A percentile compares a stretch with the other conserved stretches of the same genome.
Evolutionary conservation across 805 yeast species (phyloP).

Genomic region (Metschnikowia gelsemii): DNA sequence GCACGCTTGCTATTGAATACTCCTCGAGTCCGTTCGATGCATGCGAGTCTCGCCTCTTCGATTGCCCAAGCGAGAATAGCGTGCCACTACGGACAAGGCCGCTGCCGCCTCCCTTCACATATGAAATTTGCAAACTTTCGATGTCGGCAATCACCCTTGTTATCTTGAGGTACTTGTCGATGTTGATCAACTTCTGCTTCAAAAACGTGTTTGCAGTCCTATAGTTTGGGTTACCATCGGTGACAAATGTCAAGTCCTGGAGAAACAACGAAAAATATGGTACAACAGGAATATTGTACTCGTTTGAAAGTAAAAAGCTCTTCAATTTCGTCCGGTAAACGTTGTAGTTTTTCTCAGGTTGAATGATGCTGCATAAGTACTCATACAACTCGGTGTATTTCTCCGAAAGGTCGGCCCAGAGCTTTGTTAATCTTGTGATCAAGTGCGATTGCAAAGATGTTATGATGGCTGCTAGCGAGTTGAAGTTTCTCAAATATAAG

Average conservation of each 20-base stretch:
- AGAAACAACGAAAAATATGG: constrained; percentile 74
- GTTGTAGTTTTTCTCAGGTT: constrained; percentile 71
- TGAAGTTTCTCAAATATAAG: constrained; percentile 69
- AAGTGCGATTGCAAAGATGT: constrained; percentile 74
- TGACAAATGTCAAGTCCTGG: constrained; percentile 78
- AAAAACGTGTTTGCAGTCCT: constrained; percentile 59
- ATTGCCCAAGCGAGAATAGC: constrained; percentile 20
- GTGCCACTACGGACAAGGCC: constrained; percentile 25
- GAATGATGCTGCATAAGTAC: constrained; percentile 64
- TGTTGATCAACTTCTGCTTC: constrained; percentile 61
- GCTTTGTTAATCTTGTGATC: constrained; percentile 55
- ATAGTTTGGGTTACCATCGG: constrained; percentile 74
- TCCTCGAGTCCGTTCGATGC: constrained; percentile 28
- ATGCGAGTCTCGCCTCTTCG: constrained; percentile 11
- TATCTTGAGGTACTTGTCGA: constrained; percentile 69
- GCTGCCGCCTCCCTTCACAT: constrained; percentile 28
- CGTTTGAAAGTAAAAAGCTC: constrained; percentile 50
- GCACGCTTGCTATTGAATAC: constrained; percentile 39
- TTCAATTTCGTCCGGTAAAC: constrained; percentile 65
- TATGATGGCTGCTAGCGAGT: constrained; percentile 75
- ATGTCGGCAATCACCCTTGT: constrained; percentile 65
- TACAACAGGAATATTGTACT: constrained; percentile 59
- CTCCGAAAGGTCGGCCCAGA: constrained; percentile 59
- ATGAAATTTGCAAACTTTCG: constrained; percentile 66
- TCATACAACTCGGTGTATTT: constrained; percentile 63